A percentile compares a stretch with the other conserved stretches of the same genome.
These are phyloP conservation scores for Coriaria nepalensis DNA, from an alignment of 306 rosid species.

Conservation along the genomic window DNA sequence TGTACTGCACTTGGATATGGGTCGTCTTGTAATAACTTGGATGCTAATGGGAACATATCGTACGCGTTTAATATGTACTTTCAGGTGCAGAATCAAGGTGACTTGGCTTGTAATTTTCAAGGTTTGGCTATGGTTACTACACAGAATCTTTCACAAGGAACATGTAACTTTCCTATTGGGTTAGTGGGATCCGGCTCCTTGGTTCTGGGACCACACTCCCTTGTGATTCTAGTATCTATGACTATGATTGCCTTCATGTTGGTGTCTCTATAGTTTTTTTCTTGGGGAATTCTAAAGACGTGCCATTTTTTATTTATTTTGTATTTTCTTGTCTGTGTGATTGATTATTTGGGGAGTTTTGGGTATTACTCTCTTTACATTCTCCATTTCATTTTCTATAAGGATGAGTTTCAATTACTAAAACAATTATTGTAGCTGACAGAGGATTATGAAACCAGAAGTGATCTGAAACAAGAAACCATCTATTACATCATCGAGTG, in stretches of 20 bases:
- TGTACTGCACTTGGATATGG: slow-evolving; percentile 91
- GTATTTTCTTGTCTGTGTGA: background rate
- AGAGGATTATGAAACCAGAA: too few relatives aligned
- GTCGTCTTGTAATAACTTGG: slow-evolving; percentile 75
- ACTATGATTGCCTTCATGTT: slow-evolving; percentile 7
- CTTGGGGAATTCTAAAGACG: background rate
- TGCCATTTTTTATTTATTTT: background rate
- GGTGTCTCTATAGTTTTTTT: slow-evolving; percentile 27
- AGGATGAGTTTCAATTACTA: too few relatives aligned
- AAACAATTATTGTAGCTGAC: too few relatives aligned
- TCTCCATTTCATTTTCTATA: too few relatives aligned
- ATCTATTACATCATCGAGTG: too few relatives aligned
- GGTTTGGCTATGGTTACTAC: slow-evolving; percentile 56
- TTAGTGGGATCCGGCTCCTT: slow-evolving; percentile 34
- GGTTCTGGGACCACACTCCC: slow-evolving; percentile 24
- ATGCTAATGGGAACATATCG: slow-evolving; percentile 77
- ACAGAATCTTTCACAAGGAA: slow-evolving; percentile 58
- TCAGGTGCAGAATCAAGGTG: slow-evolving; percentile 73
- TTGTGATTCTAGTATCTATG: slow-evolving; percentile 18
- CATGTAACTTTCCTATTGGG: slow-evolving; percentile 69
- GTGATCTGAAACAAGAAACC: too few relatives aligned
- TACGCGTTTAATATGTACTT: slow-evolving; percentile 87
- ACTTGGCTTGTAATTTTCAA: slow-evolving; percentile 56
- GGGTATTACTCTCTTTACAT: too few relatives aligned
- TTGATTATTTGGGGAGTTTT: too few relatives aligned